Evolutionary conservation across 768 basidiomycete genomes (phyloP).

Genomic region (Lentinula edodes): DNA sequence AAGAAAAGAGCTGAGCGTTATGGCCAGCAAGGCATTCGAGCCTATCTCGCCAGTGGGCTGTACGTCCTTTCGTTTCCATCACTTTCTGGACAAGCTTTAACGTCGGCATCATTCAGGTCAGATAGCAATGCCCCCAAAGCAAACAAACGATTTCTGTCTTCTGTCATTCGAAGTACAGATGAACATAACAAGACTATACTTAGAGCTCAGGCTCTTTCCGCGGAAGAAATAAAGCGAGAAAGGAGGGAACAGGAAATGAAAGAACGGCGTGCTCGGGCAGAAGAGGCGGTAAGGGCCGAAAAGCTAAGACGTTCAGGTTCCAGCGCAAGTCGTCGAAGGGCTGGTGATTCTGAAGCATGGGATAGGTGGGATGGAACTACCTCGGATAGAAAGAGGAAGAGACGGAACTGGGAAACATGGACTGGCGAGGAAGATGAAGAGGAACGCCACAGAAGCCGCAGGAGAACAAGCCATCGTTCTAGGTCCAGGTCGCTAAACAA

Average conservation of each 20-base stretch:
- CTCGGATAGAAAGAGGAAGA: conserved; percentile 40
- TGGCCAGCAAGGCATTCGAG: conserved; percentile 68
- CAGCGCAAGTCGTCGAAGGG: conserved; percentile 16
- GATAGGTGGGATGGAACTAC: conserved; percentile 52
- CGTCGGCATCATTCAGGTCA: conserved; percentile 29
- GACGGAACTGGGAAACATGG: conserved; percentile 48
- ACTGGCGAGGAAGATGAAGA: conserved; percentile 36
- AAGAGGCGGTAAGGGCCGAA: conserved; percentile 72
- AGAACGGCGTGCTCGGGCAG: conserved; percentile 60
- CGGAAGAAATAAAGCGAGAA: conserved; percentile 66
- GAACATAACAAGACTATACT: conserved; percentile 90
- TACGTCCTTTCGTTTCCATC: conserved; percentile 18
- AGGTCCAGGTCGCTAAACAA: not conserved
- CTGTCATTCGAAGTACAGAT: conserved; percentile 90
- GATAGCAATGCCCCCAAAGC: conserved; percentile 73
- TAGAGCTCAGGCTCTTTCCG: conserved; percentile 65
- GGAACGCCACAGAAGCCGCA: conserved; percentile 17
- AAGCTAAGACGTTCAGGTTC: conserved; percentile 35
- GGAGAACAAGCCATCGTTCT: not conserved
- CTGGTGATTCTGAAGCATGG: conserved; percentile 29
- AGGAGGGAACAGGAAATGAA: conserved; percentile 59
- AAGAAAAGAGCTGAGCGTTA: conserved; percentile 86
- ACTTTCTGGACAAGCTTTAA: not conserved
- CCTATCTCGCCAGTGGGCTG: conserved; percentile 60
- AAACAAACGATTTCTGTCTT: conserved; percentile 77